Evolutionary conservation across 2,329 filamentous ascomycete species (phyloP).

Genomic region (Meredithiella fracta): DNA sequence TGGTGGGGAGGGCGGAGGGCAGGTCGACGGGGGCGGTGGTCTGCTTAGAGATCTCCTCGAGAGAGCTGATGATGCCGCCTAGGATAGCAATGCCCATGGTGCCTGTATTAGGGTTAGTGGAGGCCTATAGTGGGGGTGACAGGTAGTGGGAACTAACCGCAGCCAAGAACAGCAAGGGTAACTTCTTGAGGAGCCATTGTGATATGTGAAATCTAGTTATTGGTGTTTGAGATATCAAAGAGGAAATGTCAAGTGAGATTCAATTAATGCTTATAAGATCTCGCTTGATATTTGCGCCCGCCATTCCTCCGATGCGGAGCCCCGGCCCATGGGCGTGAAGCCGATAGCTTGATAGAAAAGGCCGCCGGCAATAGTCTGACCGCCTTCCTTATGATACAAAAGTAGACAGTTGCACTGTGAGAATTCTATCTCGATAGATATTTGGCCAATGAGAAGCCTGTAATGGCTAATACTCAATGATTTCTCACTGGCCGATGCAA

Average conservation of each 20-base stretch:
- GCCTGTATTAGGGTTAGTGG: constrained; percentile 29
- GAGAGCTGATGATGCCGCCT: constrained; percentile 58
- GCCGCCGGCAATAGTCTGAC: constrained; percentile 6
- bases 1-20: constrained; percentile 46
- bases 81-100: constrained; percentile 78
- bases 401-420: background rate
- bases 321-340: background rate
- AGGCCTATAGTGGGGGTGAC: background rate
- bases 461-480: background rate
- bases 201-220: background rate
- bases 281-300: background rate
- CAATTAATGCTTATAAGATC: no score
- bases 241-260: background rate
- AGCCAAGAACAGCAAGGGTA: constrained; percentile 67
- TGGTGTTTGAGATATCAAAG: background rate
- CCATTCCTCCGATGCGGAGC: constrained; percentile 12
- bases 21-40: constrained; percentile 26
- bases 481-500: constrained; percentile 6
- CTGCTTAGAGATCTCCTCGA: constrained; percentile 35
- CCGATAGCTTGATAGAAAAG: background rate
- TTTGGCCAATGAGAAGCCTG: background rate
- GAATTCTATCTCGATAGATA: background rate
- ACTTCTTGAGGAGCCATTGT: constrained; percentile 26
- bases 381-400: constrained; percentile 2
- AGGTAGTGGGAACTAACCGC: constrained; percentile 34